phyloP scores from a whole-genome alignment of 495 filamentous ascomycete genomes.

The Aspergillus carlsbadensis region DNA sequence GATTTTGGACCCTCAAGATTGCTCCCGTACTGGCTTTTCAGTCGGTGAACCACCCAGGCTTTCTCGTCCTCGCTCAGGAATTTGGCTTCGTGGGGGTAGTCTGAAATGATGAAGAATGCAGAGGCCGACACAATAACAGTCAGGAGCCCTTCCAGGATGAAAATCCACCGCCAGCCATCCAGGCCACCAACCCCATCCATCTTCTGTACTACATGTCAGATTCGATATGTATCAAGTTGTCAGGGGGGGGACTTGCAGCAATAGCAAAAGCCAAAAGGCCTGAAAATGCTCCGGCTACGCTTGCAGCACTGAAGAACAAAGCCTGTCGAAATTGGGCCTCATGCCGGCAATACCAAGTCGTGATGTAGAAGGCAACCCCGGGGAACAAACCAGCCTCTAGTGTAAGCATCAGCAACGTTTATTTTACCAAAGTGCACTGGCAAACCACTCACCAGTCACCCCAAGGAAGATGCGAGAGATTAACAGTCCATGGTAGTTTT shows the following conservation, averaged over 20 bases:
- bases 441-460: constrained; percentile 34
- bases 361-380: constrained; percentile 71
- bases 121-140: constrained; percentile 59
- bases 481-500: constrained; percentile 60
- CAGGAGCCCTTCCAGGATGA: constrained; percentile 64
- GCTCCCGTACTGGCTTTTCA: constrained; percentile 19
- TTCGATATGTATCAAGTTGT: too few species aligned
- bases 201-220: constrained; percentile 41
- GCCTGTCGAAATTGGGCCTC: constrained; percentile 67
- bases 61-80: constrained; percentile 52
- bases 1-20: constrained; percentile 46
- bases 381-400: constrained; percentile 60
- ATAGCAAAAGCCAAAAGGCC: constrained; percentile 68
- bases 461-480: constrained; percentile 65
- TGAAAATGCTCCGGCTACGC: constrained; percentile 66
- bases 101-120: constrained; percentile 60
- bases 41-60: constrained; percentile 44
- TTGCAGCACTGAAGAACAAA: constrained; percentile 68
- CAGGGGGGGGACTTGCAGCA: constrained; percentile 32
- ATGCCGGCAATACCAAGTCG: constrained; percentile 69
- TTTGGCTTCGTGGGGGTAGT: constrained; percentile 61
- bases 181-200: constrained; percentile 65
- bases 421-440: too few species aligned
- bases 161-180: constrained; percentile 75
- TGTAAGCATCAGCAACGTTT: too few species aligned